These are phyloP conservation scores for Leishmania gerbilli DNA, from an alignment of 208 protist species.

Conservation along the genomic window DNA sequence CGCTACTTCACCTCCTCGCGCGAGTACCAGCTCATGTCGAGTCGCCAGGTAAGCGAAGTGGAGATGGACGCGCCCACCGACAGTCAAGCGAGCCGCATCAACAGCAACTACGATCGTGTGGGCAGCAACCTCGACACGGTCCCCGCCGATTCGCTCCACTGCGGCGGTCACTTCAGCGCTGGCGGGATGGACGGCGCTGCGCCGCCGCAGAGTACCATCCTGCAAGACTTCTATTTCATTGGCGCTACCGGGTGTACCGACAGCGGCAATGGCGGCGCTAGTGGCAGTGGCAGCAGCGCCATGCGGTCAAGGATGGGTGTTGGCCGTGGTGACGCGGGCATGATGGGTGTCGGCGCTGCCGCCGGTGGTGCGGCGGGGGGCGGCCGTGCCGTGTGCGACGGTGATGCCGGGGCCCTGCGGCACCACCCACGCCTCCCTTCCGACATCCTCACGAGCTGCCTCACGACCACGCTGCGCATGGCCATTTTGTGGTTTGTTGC, in stretches of 20 bases:
- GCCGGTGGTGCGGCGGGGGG: background rate
- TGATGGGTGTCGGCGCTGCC: constrained; percentile 2
- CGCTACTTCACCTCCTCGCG: constrained; percentile 51
- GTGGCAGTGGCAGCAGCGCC: constrained; percentile 10
- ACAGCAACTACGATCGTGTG: constrained; percentile 21
- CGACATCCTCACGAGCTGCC: constrained; percentile 99
- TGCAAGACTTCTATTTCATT: constrained; percentile 87
- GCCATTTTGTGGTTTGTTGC: constrained; percentile 95
- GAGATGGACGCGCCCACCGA: constrained; percentile 36
- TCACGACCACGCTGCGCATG: constrained; percentile 98
- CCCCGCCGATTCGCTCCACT: constrained; percentile 10
- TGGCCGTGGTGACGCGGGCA: constrained; percentile 8
- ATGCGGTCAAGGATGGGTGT: background rate
- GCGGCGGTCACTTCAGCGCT: constrained; percentile 14
- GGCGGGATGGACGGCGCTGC: constrained; percentile 22
- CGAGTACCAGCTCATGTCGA: constrained; percentile 47
- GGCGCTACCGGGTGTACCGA: constrained; percentile 59
- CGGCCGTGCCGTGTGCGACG: constrained; percentile 1
- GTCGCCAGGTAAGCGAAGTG: constrained; percentile 35
- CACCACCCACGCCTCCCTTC: constrained; percentile 77
- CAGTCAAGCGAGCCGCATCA: background rate
- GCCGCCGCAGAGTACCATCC: constrained; percentile 24
- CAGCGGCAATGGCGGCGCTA: constrained; percentile 1
- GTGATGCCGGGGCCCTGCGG: constrained; percentile 18
- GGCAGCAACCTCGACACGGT: constrained; percentile 27